Evolutionary conservation across 176 grass and related monocot genomes (phyloP), one percentile per base, ranked within the genome.

Genomic region (Cenchrus fungigraminus): DNA sequence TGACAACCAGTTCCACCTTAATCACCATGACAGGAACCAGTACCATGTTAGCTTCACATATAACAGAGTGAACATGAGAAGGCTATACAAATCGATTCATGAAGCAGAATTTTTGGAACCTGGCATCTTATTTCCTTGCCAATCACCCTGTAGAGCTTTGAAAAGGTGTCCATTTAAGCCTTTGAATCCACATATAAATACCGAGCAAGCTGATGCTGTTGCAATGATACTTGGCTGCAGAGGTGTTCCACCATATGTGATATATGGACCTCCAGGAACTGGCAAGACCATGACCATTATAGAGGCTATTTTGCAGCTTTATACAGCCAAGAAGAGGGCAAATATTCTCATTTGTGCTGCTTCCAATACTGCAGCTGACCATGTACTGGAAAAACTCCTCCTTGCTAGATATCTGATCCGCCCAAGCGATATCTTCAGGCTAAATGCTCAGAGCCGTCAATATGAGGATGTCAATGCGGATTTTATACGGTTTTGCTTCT

Each of bases 61-160:
- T 91, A 98, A 98, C 76, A 93, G 96, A 84, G 55, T 92, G 79
- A 92, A 79, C 83, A 94, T 95, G 93, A 92, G 96, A 90, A 92
- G 93, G n/a, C 80, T 84, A 46, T 95, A 98, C 71, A 91, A 89
- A 55, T 66, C 93, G 31, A 83, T 94, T 75, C 68, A 95, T 25
- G 84, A 89, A 17, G 86, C 90, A 52, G 91, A 88, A 77, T 15
- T 75, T 64, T 78, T 95, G 75, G 88, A 83, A 65, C 62, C 68
- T 64, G 86, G 53, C 47, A 64, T 95, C 67, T 76, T 98, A 8
- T 95, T 94, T 74, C 93, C 96, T 6, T 79, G 40, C 51, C 86
- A 83, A 74, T 70, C 81, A 83, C 73, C 79, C 69, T 80, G 9
- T 53, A 82, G 71, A 77, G 85, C 68, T 82, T 29, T 88, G 79